phyloP scores from a whole-genome alignment of 805 yeast genomes.

The Blastobotrys chiropterorum region DNA sequence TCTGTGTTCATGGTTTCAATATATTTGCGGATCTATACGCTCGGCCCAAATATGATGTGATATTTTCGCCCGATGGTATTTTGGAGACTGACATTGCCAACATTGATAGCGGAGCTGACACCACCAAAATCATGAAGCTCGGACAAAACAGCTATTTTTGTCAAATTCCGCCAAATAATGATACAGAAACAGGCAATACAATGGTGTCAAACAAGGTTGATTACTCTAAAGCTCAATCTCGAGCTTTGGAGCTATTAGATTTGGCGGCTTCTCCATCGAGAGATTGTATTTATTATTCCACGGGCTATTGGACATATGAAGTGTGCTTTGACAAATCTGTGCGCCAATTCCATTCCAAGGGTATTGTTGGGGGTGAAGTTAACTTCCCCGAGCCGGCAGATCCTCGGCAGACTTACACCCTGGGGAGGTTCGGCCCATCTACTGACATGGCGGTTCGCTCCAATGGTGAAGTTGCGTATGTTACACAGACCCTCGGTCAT shows the following conservation, averaged over 20 bases:
- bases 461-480: conserved; percentile 20
- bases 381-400: conserved; percentile 12
- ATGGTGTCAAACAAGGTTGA: background rate
- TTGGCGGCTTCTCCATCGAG: conserved; percentile 9
- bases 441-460: conserved; percentile 21
- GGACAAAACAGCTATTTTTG: background rate
- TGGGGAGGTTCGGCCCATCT: conserved; percentile 23
- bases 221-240: background rate
- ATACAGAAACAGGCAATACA: background rate
- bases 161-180: background rate
- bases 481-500: conserved; percentile 35
- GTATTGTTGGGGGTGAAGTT: conserved; percentile 8
- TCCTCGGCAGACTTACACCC: conserved; percentile 25
- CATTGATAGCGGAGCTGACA: background rate
- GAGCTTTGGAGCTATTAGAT: conserved; percentile 11
- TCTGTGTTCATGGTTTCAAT: background rate
- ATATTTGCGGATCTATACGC: background rate
- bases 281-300: conserved; percentile 25
- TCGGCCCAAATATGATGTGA: background rate
- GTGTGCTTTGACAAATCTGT: conserved; percentile 45
- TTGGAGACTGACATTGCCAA: background rate
- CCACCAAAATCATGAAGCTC: background rate
- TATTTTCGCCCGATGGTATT: background rate
- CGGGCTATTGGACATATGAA: conserved; percentile 51
- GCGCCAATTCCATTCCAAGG: conserved; percentile 40